A percentile compares a stretch with the other conserved stretches of the same genome.
Conservation (phyloP, 768 basidiomycete species). For the Lanmaoa pseudosensibilis region DNA sequence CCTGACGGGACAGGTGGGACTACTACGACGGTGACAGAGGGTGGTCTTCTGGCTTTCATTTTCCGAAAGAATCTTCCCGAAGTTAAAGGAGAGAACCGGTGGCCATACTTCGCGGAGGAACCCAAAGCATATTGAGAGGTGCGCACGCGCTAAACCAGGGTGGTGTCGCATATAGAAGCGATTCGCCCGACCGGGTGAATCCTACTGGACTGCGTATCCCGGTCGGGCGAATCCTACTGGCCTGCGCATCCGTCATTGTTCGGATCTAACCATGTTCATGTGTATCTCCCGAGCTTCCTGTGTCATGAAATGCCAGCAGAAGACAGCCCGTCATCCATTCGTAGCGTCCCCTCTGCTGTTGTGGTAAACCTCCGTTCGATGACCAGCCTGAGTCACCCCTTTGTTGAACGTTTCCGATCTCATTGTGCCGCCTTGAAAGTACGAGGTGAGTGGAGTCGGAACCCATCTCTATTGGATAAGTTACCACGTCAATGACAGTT, state of each 20-base stretch:
- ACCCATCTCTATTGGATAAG: constrained; percentile 3
- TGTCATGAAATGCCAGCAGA: neutral
- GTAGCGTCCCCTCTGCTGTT: neutral
- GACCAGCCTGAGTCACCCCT: neutral
- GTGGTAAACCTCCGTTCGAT: neutral
- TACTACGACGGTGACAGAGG: neutral
- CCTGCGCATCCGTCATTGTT: constrained; percentile 2
- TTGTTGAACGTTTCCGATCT: neutral
- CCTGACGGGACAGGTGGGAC: neutral
- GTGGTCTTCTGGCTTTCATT: neutral
- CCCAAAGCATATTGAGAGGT: neutral
- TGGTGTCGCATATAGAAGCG: constrained; percentile 8
- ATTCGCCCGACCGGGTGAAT: constrained; percentile 14
- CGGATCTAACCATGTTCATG: constrained; percentile 1
- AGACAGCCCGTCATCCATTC: neutral
- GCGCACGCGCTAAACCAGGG: neutral
- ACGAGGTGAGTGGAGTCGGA: constrained; percentile 2
- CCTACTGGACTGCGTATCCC: constrained; percentile 3
- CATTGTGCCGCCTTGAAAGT: neutral
- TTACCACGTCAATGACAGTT: neutral
- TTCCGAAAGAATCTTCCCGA: constrained; percentile 1
- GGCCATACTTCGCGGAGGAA: constrained; percentile 1
- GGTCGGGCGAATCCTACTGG: constrained; percentile 5
- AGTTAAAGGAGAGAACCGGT: neutral
- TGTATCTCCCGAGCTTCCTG: neutral